phyloP scores from a whole-genome alignment of 805 yeast species.

The Brettanomyces bruxellensis region DNA sequence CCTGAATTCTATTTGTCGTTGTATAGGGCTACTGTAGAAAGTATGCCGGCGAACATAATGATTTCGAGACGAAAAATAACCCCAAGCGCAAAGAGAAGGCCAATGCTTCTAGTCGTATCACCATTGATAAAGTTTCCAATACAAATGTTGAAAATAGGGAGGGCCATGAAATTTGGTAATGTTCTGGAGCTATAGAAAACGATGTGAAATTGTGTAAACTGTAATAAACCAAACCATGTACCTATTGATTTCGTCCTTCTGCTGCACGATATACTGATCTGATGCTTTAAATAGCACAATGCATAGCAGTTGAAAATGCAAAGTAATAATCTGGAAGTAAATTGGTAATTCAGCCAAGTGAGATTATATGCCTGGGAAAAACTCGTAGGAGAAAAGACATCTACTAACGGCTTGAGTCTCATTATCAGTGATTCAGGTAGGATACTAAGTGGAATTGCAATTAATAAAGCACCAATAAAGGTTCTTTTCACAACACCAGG shows the following conservation, averaged over 20 bases:
- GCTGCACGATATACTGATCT: slow-evolving; percentile 21
- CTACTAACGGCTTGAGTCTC: not conserved
- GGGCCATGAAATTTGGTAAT: slow-evolving; percentile 77
- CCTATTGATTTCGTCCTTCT: slow-evolving; percentile 24
- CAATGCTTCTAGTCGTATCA: slow-evolving; percentile 36
- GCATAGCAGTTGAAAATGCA: slow-evolving; percentile 54
- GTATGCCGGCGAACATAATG: slow-evolving; percentile 41
- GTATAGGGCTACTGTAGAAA: slow-evolving; percentile 38
- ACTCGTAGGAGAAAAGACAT: not conserved
- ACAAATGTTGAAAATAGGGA: slow-evolving; percentile 61
- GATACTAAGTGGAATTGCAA: slow-evolving; percentile 40
- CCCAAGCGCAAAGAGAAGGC: slow-evolving; percentile 52
- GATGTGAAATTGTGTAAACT: slow-evolving; percentile 67
- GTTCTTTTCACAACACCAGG: slow-evolving; percentile 91
- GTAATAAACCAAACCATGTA: slow-evolving; percentile 52
- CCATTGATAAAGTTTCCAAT: slow-evolving; percentile 43
- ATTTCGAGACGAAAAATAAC: slow-evolving; percentile 68
- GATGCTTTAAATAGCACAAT: slow-evolving; percentile 41
- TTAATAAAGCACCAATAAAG: slow-evolving; percentile 58
- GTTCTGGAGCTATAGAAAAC: slow-evolving; percentile 76
- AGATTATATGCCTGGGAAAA: slow-evolving; percentile 1
- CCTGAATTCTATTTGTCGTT: slow-evolving; percentile 33
- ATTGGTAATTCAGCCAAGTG: slow-evolving; percentile 43
- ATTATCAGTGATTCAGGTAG: not conserved
- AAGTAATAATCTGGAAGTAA: slow-evolving; percentile 47